A percentile compares a stretch with the other conserved stretches of the same genome.
These are phyloP conservation scores for Pythium myriotylum DNA, from an alignment of 352 stramenopile genomes.

Conservation along the genomic window DNA sequence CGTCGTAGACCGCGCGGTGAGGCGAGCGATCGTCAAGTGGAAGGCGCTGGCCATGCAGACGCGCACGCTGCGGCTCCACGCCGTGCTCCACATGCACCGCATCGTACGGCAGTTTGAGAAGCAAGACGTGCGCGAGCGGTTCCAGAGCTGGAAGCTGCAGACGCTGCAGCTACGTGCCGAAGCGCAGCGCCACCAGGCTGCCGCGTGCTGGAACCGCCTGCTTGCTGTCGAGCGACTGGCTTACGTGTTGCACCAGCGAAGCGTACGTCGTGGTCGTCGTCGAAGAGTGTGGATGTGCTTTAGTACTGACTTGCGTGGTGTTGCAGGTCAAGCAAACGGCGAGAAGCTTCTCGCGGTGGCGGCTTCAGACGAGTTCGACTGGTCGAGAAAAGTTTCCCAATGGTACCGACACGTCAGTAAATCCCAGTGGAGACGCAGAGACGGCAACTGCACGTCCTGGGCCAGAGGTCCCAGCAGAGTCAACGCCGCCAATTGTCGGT, in stretches of 20 bases:
- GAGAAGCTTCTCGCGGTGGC: slow-evolving; percentile 21
- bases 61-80: slow-evolving; percentile 32
- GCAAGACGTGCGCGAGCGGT: slow-evolving; percentile 33
- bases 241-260: slow-evolving; percentile 42
- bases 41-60: slow-evolving; percentile 36
- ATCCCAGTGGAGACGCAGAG: too few relatives aligned
- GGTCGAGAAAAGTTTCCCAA: background rate
- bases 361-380: slow-evolving; percentile 1
- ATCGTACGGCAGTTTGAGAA: slow-evolving; percentile 38
- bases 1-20: slow-evolving; percentile 34
- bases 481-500: background rate
- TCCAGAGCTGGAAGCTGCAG: slow-evolving; percentile 48
- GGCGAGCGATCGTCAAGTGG: slow-evolving; percentile 48
- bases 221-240: slow-evolving; percentile 60
- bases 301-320: too few relatives aligned
- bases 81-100: slow-evolving; percentile 48
- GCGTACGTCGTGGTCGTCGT: slow-evolving; percentile 33
- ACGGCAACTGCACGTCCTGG: too few relatives aligned
- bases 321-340: slow-evolving; percentile 20
- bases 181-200: slow-evolving; percentile 43
- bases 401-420: background rate
- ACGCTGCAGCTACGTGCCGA: slow-evolving; percentile 38
- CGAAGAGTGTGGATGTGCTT: too few relatives aligned
- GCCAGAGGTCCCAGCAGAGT: too few relatives aligned
- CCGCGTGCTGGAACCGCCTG: slow-evolving; percentile 70